Evolutionary conservation across 2,329 filamentous ascomycete species (phyloP), one percentile per base, ranked within the genome.

Genomic region (Aschersonia sp.): DNA sequence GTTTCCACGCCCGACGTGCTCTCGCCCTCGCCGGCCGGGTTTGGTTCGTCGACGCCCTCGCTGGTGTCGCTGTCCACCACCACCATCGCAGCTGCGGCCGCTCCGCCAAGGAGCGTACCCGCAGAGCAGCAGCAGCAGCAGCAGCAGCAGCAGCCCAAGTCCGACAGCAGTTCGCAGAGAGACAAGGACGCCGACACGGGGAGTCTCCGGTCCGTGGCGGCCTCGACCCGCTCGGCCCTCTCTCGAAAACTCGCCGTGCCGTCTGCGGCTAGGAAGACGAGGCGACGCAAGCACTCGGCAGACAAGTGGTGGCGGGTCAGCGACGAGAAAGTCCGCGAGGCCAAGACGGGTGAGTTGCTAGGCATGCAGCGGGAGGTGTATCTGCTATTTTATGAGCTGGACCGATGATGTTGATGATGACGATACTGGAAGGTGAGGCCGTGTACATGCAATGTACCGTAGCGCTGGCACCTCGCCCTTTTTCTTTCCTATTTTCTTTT

Each of bases 251-350:
- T 37, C 4, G 33, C 33, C 8, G 33, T 8, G 12, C 33, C 33
- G 12, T 12, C 33, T 2, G 33, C 33, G 8, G 2, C 58, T 6
- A 62, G 56, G 9, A 71, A 68, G 47, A 62, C 72, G 37, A 76
- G 70, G 53, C 80, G 77, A 55, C 78, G 75, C 51, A 80, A 78
- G 58, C 46, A 55, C 29, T 65, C 69, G 10, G 76, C 74, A 43
- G 83, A 94, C 58, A 80, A 64, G 53, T 98, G 92, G 92, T 98
- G 92, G 92, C 80, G 92, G 37, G 94, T 98, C 54, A 96, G 89
- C 54, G 92, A 98, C 62, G 92, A 98, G 55, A 95, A 94, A 65
- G 79, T 97, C 57, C 92, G 90, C 60, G 90, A 97, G 65, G 84
- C 87, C 55, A 95, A 89, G 70, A 97, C 89, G 5, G 79, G 75